Percentiles rank a stretch among this genome's conserved stretches.
These are phyloP conservation scores for Fragaria ananassa DNA, from an alignment of 306 rosid species.

Conservation along the genomic window DNA sequence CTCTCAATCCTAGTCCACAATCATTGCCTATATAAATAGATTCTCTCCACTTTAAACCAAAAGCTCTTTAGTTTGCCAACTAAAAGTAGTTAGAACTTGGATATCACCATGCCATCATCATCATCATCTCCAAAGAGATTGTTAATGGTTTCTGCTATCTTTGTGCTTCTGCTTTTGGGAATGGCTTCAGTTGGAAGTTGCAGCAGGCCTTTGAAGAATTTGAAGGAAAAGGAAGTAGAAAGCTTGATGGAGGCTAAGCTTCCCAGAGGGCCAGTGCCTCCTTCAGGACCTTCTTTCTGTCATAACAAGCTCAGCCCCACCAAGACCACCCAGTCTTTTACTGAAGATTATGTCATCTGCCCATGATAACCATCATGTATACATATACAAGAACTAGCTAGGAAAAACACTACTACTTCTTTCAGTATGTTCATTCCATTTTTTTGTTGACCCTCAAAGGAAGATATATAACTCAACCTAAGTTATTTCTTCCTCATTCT, in stretches of 20 bases:
- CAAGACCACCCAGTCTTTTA: conserved; percentile 18
- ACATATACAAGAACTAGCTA: neutral
- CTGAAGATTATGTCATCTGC: conserved; percentile 37
- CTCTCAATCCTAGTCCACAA: conserved; percentile 2
- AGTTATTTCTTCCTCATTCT: neutral
- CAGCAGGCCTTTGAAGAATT: conserved; percentile 25
- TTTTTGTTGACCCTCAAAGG: neutral
- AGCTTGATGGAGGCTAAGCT: conserved; percentile 35
- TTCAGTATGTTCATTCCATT: neutral
- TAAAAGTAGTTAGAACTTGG: neutral
- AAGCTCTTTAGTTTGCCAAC: neutral
- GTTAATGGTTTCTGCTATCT: conserved; percentile 6
- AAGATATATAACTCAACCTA: neutral
- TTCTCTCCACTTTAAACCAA: conserved; percentile 5
- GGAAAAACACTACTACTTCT: neutral
- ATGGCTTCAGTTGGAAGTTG: conserved; percentile 36
- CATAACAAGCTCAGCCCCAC: conserved; percentile 53
- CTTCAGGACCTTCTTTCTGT: conserved; percentile 72
- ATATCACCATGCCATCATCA: conserved; percentile 25
- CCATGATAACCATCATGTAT: conserved; percentile 31
- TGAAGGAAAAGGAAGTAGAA: conserved; percentile 14
- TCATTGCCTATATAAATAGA: conserved; percentile 4
- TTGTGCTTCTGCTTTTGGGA: conserved; percentile 25
- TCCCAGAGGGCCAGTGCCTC: conserved; percentile 66
- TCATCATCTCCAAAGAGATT: conserved; percentile 13